Evolutionary conservation across 176 grass and related monocot species (phyloP), one percentile per base, ranked within the genome.

Genomic region (Dendrocalamus sinicus): DNA sequence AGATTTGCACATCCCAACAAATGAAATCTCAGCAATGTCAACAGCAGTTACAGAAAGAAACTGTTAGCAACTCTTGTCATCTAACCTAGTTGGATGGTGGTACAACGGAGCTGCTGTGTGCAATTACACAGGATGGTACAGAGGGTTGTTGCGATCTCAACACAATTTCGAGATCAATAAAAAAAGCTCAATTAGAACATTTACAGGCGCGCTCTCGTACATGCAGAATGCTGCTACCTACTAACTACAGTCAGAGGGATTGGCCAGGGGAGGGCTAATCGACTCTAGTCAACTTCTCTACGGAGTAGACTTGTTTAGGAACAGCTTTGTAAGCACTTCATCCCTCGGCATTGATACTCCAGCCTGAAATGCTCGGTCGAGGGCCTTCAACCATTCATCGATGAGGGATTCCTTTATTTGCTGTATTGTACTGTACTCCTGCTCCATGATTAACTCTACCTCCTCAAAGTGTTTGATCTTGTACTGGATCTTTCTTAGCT

Each of bases 401-500:
- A 93, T 22, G 58, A 96, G 73, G 67, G 83, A 84, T 57, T 75
- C 84, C 80, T 99, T 94, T 63, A 87, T 72, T 89, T 94, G 67
- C 62, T 94, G 92, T 70, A 96, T 60, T 9, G 85, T 24, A 71
- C 52, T 72, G 41, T 94, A 91, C 80, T 99, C 96, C 43, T 92
- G 73, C 64, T 96, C 89, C 94, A 99, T 99, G 66, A 91, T 86
- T 16, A 72, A 70, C 58, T 99, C 94, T 60, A 96, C 72, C 72
- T 99, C 96, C 43, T 93, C 87, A 35, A 94, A 92, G 78, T 96
- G 92, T 73, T 94, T 96, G 48, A 99, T 92, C 84, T 94, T 96
- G 77, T 86, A 92, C 81, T 94, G 92, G 50, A 96, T 94, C 86
- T 96, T 99, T 85, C 79, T 96, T 86, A 94, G 67, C 97, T 99